Base-by-base conservation (phyloP, 805 yeast species). In the Kuraishia ogatae region DNA sequence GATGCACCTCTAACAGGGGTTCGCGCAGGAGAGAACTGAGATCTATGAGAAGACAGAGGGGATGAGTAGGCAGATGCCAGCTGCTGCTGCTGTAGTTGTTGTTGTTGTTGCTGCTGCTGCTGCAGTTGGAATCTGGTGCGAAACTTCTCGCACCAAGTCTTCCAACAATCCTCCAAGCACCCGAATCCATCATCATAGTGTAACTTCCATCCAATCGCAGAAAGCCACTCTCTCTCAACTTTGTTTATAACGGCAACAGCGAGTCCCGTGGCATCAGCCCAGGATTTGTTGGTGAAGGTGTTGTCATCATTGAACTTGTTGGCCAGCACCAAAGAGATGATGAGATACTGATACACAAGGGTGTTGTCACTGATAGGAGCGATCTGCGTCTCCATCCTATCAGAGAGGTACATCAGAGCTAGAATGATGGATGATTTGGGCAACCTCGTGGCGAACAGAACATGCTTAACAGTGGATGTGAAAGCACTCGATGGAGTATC, bases 291-390 rank as follows among this genome's bases (percentile, higher is more conserved):
- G 58, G 96, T 90, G 67, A 93, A 93, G 28, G 97, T 93, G 72
- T 93, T 91, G 73, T 93, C 99, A 71, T 93, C 98, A 67, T 92
- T 90, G 69, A 90, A 89, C 72, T 93, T 93, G 74, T 93, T 93
- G 51, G 97, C 96, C 58, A 93, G 74, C 43, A 93, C 81, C 50
- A 93, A 76, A 2, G 96, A 79, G 21, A 87, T 76, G 49, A 85
- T 83, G 48, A 90, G 68, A 66, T 74, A 78, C 65, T 72, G 77
- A 72, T 78, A 88, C 57, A 79, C 73, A 23, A 67, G 66, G 24
- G 74, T 68, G 54, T 73, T 72, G 43, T 67, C 66, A 20, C 53
- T 39, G 21, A 63, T 58, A 11, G 65, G 57, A 15, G 70, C 66
- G 23, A 67, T 66, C 52, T 69, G 70, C 55, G 73, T 69, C 56